Percentiles rank a stretch among this genome's conserved stretches.
These are phyloP conservation scores for Petrea volubilis DNA, from an alignment of 257 asterid species.

Conservation along the genomic window DNA sequence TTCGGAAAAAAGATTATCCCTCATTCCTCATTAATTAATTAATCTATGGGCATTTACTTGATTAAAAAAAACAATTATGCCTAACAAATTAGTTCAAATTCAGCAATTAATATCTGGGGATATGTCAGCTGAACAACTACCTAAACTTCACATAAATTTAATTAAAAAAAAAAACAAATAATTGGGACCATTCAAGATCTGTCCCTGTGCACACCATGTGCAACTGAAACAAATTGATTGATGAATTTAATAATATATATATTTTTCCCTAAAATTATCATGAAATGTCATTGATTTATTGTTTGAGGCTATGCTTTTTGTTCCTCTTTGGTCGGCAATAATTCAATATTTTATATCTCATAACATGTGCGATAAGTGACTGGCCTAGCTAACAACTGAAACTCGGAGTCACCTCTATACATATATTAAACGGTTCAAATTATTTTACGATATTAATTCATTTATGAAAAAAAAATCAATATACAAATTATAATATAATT, in stretches of 20 bases:
- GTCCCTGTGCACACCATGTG: slow-evolving; percentile 48
- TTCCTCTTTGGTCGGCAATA: slow-evolving; percentile 56
- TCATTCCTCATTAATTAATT: slow-evolving; percentile 15
- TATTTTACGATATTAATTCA: too few relatives aligned
- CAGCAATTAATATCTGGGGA: slow-evolving; percentile 7
- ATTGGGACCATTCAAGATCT: slow-evolving; percentile 40
- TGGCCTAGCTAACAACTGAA: not conserved
- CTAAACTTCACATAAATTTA: not conserved
- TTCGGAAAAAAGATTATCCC: slow-evolving; percentile 2
- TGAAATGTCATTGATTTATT: slow-evolving; percentile 15
- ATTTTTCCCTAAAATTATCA: not conserved
- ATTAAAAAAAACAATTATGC: not conserved
- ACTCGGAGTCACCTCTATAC: too few relatives aligned
- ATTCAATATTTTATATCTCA: slow-evolving; percentile 17
- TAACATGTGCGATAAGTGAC: slow-evolving; percentile 34
- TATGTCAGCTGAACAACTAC: slow-evolving; percentile 17
- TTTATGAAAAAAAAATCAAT: too few relatives aligned
- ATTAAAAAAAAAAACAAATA: not conserved
- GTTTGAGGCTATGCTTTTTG: slow-evolving; percentile 21
- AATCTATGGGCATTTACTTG: not conserved
- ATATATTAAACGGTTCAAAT: too few relatives aligned
- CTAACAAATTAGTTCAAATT: not conserved
- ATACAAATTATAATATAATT: too few relatives aligned
- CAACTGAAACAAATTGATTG: slow-evolving; percentile 18
- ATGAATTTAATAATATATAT: slow-evolving; percentile 2